phyloP scores from a whole-genome alignment of 768 basidiomycete species.

The Phlebiopsis gigantea region DNA sequence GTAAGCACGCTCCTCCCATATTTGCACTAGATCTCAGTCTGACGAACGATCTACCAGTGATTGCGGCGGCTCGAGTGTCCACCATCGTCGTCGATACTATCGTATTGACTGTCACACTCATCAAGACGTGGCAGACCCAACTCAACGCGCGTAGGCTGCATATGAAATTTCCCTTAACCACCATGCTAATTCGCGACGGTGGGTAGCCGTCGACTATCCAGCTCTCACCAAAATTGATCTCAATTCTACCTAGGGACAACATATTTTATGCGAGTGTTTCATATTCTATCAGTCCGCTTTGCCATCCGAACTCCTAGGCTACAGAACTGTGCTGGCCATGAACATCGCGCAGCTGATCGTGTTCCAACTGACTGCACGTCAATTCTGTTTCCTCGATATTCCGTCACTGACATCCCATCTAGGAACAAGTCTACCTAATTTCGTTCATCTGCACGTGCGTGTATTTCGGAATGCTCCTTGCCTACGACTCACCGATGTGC shows the following conservation, averaged over 20 bases:
- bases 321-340: background rate
- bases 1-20: too few species aligned
- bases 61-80: background rate
- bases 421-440: background rate
- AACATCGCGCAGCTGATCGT: slow-evolving; percentile 4
- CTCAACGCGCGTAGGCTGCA: background rate
- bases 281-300: background rate
- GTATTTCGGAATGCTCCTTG: background rate
- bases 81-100: slow-evolving; percentile 2
- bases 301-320: background rate
- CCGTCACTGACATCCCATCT: background rate
- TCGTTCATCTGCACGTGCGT: slow-evolving; percentile 3
- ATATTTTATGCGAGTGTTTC: slow-evolving; percentile 3
- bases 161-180: background rate
- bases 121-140: background rate
- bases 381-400: background rate
- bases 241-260: background rate
- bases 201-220: background rate
- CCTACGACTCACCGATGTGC: background rate
- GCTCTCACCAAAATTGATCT: background rate
- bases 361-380: background rate
- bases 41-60: too few species aligned
- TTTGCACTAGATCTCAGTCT: too few species aligned
- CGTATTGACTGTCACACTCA: slow-evolving; percentile 1
- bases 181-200: slow-evolving; percentile 8